These are phyloP conservation scores for Cladobotryum protrusum DNA, from an alignment of 2,329 filamentous ascomycete genomes.

Conservation along the genomic window DNA sequence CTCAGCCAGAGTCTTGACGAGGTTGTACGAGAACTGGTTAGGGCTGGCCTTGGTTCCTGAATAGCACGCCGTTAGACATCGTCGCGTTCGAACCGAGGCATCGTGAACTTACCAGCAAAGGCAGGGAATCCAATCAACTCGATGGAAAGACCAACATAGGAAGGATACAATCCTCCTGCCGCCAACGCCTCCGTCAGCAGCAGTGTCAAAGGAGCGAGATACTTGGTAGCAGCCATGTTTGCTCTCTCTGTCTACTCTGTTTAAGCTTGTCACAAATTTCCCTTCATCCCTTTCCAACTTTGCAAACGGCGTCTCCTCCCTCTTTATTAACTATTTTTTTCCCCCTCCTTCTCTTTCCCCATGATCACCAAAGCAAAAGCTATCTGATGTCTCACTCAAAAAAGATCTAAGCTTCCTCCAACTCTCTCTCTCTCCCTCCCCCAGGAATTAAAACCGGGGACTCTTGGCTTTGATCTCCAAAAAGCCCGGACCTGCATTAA, in stretches of 20 bases:
- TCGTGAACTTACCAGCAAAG: constrained; percentile 14
- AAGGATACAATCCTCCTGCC: constrained; percentile 11
- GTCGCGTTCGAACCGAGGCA: background rate
- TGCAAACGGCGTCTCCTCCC: no score
- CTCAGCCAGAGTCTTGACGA: constrained; percentile 15
- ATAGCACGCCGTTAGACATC: background rate
- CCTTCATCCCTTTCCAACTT: background rate
- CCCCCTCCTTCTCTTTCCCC: no score
- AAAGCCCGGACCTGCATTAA: background rate
- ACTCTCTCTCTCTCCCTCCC: no score
- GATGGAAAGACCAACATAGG: constrained; percentile 16
- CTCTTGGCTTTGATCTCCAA: no score
- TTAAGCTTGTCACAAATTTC: background rate
- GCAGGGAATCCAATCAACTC: constrained; percentile 17
- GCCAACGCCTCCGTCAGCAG: constrained; percentile 11
- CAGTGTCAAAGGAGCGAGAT: constrained; percentile 6
- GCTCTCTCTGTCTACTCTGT: background rate
- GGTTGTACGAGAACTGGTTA: constrained; percentile 16
- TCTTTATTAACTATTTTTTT: no score
- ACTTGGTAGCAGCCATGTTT: constrained; percentile 6
- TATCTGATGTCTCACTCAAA: no score
- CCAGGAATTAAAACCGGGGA: no score
- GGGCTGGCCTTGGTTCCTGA: constrained; percentile 11
- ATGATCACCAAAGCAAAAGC: no score
- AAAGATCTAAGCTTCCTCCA: no score